Evolutionary conservation across 345 rosid genomes (phyloP), one percentile per base, ranked within the genome.

Genomic region (Salix caprea): DNA sequence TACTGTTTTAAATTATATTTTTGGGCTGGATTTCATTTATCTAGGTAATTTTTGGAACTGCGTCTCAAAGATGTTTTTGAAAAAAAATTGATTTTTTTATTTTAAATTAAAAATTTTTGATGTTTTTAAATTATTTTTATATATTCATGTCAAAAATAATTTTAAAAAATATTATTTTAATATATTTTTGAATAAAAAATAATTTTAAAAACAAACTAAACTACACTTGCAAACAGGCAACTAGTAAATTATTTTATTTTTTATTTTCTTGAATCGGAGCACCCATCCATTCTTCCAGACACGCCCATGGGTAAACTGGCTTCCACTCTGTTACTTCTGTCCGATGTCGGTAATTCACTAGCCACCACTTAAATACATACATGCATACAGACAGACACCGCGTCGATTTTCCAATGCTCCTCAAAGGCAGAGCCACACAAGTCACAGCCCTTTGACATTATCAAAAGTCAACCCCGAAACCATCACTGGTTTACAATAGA

Each of bases 391-490:
- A 42, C 4, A 42, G 46, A 42, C 26, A 23, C 48, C n/a, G 78
- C n/a, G 79, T 76, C 30, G 79, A 69, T 74, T 58, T 76, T 70
- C 18, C 26, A 39, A 9, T 9, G 6, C 64, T 48, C 4, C 9
- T 18, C 16, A 1, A 40, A 40, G 23, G 30, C 50, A 42, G 21
- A 69, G 19, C 52, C 52, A 69, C 32, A 6, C 26, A 56, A 56
- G 28, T 6, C 64, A 12, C 34, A 40, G 10, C 50, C 84, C 82
- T 89, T 92, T 94, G 93, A 90, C 93, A 86, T 23, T 69, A 13
- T 1, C 0, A 0, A 0, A 85, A 72, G 96, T 91, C 96, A 92
- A 90, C 89, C 34, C 86, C 76, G 44, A 79, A 78, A 79, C 81
- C 80, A 71, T n/a, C 73, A 24, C 48, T 77, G 82, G 86, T 81